Percentiles rank a stretch among this genome's conserved stretches.
Conservation (phyloP, 108 stramenopile species). For the Nitzschia putrida region DNA sequence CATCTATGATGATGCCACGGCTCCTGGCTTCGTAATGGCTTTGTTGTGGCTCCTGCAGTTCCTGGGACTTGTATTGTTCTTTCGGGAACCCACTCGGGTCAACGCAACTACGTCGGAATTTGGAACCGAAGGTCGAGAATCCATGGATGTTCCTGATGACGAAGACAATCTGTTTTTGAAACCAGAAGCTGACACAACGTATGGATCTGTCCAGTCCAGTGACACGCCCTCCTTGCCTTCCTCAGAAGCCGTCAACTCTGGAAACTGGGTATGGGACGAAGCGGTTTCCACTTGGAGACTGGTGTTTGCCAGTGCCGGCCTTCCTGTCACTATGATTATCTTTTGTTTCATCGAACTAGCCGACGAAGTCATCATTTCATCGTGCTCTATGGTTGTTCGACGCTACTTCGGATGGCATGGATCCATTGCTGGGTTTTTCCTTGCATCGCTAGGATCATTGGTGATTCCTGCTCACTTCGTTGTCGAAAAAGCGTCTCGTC, state of each 20-base stretch:
- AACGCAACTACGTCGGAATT: conserved; percentile 18
- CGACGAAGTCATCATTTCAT: conserved; percentile 68
- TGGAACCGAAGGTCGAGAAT: not conserved
- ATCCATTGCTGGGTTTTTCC: conserved; percentile 58
- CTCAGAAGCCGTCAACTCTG: not conserved
- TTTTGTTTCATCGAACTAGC: conserved; percentile 69
- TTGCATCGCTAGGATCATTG: conserved; percentile 61
- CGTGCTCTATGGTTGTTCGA: conserved; percentile 63
- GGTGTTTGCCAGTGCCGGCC: conserved; percentile 50
- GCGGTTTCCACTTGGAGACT: conserved; percentile 19
- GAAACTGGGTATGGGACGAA: conserved; percentile 23
- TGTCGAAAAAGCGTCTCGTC: conserved; percentile 57
- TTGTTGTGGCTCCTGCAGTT: conserved; percentile 58
- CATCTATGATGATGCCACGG: conserved; percentile 50
- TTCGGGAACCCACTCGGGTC: conserved; percentile 62
- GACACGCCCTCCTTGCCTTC: not conserved
- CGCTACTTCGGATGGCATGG: conserved; percentile 71
- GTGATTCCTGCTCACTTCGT: conserved; percentile 73
- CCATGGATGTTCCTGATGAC: not conserved
- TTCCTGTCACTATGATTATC: conserved; percentile 63
- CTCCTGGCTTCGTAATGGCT: conserved; percentile 67
- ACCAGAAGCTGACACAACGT: not conserved
- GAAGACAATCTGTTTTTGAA: not conserved
- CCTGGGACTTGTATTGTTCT: conserved; percentile 42
- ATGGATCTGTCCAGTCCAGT: not conserved